A percentile compares a stretch with the other conserved stretches of the same genome.
Evolutionary conservation across 305 asterid genomes (phyloP).

Genomic region (Ruellia speciosa): DNA sequence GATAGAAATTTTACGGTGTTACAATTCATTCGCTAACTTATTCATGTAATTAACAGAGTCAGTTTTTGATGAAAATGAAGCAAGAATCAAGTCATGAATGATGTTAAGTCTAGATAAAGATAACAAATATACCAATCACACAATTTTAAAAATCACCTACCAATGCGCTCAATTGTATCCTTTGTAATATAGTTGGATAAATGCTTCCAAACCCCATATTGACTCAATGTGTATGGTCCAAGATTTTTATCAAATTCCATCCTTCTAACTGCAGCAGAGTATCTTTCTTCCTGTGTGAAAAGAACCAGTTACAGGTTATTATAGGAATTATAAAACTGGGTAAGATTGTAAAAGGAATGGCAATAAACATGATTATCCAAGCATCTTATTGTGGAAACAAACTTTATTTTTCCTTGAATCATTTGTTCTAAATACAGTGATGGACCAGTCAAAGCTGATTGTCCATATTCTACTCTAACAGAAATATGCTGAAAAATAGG

Average conservation of each 20-base stretch:
- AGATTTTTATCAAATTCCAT: slow-evolving; percentile 77
- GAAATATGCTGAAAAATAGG: background rate
- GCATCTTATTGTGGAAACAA: background rate
- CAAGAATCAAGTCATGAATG: slow-evolving; percentile 12
- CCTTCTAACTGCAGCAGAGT: slow-evolving; percentile 59
- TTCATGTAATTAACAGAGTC: background rate
- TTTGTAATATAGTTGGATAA: slow-evolving; percentile 69
- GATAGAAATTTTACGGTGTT: no score
- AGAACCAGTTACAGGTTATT: background rate
- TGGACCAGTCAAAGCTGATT: background rate
- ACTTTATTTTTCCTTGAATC: background rate
- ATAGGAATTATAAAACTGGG: no score
- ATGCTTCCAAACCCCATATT: slow-evolving; percentile 66
- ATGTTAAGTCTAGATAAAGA: background rate
- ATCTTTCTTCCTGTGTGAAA: slow-evolving; percentile 60
- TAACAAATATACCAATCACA: slow-evolving; percentile 9
- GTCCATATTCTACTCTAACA: background rate
- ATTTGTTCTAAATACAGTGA: background rate
- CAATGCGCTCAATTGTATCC: slow-evolving; percentile 57
- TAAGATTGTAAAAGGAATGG: background rate
- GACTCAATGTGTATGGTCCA: slow-evolving; percentile 71
- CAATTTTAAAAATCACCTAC: slow-evolving; percentile 30
- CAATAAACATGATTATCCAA: slow-evolving; percentile 10
- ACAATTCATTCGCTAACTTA: no score
- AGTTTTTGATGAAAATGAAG: slow-evolving; percentile 3